phyloP scores from a whole-genome alignment of 148 eudicot genomes.

The Pouteria glomerata region DNA sequence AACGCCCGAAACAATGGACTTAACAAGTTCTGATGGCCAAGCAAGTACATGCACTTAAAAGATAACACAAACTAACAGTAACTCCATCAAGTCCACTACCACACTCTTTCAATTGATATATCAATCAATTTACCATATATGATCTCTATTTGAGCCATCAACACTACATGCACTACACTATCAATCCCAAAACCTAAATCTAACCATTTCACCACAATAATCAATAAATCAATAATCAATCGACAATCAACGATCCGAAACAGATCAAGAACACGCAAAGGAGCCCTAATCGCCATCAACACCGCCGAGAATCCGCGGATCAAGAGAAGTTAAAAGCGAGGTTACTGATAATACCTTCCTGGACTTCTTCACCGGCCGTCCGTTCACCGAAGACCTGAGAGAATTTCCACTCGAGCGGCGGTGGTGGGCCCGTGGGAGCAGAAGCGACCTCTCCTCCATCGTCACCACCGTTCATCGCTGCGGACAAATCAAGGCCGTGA shows the following conservation, averaged over 20 bases:
- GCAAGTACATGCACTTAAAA: conserved; percentile 6
- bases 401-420: conserved; percentile 79
- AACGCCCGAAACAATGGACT: neutral
- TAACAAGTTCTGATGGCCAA: neutral
- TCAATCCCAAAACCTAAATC: conserved; percentile 12
- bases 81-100: conserved; percentile 6
- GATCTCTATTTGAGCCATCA: neutral
- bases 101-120: conserved; percentile 9
- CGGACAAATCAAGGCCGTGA: conserved; percentile 12
- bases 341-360: conserved; percentile 55
- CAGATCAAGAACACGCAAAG: conserved; percentile 9
- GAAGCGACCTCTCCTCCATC: conserved; percentile 42
- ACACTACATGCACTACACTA: neutral
- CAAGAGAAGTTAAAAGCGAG: conserved; percentile 13
- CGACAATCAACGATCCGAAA: conserved; percentile 5
- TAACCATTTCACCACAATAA: neutral
- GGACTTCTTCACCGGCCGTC: conserved; percentile 88
- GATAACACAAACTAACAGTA: neutral
- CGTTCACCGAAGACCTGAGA: conserved; percentile 93
- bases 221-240: conserved; percentile 10
- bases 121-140: neutral
- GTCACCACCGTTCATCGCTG: conserved; percentile 34
- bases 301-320: conserved; percentile 17
- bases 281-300: conserved; percentile 20
- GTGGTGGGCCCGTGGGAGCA: conserved; percentile 38